Base-by-base conservation (phyloP, 2,329 filamentous ascomycete species). In the Nectriaceae sp. region DNA sequence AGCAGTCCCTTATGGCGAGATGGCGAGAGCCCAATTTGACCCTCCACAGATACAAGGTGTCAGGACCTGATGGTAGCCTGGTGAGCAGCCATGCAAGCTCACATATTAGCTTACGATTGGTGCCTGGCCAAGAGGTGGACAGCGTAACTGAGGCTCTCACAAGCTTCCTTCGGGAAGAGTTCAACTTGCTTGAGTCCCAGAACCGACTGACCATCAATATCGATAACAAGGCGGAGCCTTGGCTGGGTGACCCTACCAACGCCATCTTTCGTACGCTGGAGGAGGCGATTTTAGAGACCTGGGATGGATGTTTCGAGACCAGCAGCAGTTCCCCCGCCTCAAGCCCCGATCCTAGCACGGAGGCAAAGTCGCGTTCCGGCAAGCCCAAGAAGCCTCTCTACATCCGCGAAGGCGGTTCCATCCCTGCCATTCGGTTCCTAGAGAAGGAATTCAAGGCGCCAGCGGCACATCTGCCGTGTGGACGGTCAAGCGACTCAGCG, bases 1-100 rank as follows among this genome's bases (percentile, higher is more conserved):
- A 93, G 50, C 79, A 84, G 31, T 91, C 88, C 2, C 78, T 99
- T 5, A 96, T 96, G 88, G 89, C 92, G 11, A 83, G 92, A 47
- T 99, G 94, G 94, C 85, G 94, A 19, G 92, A 97, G 64, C 91
- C 94, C 0, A 96, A 95, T 42, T 75, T 99, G 44, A 97, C 94
- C 0, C 89, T 97, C 37, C 94, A 99, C 70, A 83, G 90, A 6
- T 91, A 97, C 68, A 90, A 95, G 62, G 91, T 93, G 0, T 96
- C 92, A 0, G 93, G 93, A 0, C 91, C 90, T 1, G 94, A 95
- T 59, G 90, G 91, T 2, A 94, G 91, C 40, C 84, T 97, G 21
- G 96, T 99, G 52, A 95, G 93, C 36, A 87, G 89, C 53, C 85
- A 91, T 58, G 94, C 93, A 8, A 93, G 88, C 61, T 91, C 92